Evolutionary conservation across 306 rosid species (phyloP), one percentile per base, ranked within the genome.

Genomic region (Quercus berberidifolia): DNA sequence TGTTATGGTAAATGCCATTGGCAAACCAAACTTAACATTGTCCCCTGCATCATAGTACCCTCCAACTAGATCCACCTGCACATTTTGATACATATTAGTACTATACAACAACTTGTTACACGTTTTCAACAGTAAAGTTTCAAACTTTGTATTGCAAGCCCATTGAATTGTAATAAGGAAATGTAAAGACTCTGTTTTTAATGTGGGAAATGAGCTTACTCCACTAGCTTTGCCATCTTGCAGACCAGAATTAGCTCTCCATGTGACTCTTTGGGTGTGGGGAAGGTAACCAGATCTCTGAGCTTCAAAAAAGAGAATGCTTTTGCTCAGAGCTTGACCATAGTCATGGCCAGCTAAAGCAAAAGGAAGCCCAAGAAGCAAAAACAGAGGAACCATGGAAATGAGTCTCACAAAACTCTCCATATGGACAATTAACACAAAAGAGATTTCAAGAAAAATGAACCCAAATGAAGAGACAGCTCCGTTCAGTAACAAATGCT

Each of bases 31-130:
- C 86, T 96, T 96, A 78, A 96, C 98, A 86, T 93, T 96, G 90
- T 96, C 99, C 51, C 99, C 99, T 11, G 99, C 99, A 60, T 96
- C 99, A 20, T 93, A 93, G 83, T 96, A 96, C 33, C 99, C 99
- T 5, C 99, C 98, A 6, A 91, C 98, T 60, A 96, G 96, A 87
- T 93, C 92, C 79, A 96, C 96, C 99, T 92, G 83, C 49, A 85
- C 38, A 67, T 67, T 6, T 67, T 10, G 26, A 35, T 19, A 35
- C 6, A 67, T 8, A 4, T 8, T 33, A 41, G 12, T 41, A 9
- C 26, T 3, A 49, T 49, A 3, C 17, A 18, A 67, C 72, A 67
- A 35, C 19, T 7, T 64, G 18, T 17, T 31, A 23, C 25, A 59
- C 11, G 17, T 59, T 59, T 23, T 59, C 6, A 59, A 59, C 8